These are phyloP conservation scores for Apiospora kogelbergensis DNA, from an alignment of 2,329 filamentous ascomycete species.

Conservation along the genomic window DNA sequence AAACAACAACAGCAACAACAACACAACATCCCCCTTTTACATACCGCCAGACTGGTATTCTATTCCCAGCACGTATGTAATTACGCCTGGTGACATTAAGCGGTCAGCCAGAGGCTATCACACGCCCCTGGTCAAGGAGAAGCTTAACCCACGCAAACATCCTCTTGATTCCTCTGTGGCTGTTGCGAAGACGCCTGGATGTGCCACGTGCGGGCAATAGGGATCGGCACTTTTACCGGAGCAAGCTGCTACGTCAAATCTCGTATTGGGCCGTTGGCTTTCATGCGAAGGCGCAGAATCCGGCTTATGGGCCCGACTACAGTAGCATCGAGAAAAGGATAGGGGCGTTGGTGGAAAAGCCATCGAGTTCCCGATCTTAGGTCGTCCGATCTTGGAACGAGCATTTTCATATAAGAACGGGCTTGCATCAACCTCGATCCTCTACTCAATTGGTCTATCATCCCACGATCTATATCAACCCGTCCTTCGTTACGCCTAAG, in stretches of 20 bases:
- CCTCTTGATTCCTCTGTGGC: not conserved
- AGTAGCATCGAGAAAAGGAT: not conserved
- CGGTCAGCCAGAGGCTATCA: not conserved
- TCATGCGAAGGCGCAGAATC: not conserved
- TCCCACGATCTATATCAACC: not conserved
- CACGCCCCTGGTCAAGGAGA: not conserved
- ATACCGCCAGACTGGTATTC: too few species aligned
- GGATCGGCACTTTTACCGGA: not conserved
- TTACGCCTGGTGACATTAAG: not conserved
- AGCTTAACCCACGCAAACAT: not conserved
- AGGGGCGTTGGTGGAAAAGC: not conserved
- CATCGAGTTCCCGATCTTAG: not conserved
- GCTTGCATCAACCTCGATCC: not conserved
- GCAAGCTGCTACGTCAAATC: not conserved
- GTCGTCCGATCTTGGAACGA: not conserved
- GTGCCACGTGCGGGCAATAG: not conserved
- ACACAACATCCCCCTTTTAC: not conserved
- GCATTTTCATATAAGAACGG: not conserved
- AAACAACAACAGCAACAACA: not conserved
- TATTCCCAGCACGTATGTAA: too few species aligned
- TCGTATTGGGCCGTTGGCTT: not conserved
- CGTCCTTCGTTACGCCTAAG: not conserved
- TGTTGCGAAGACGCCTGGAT: not conserved
- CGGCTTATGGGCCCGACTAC: not conserved
- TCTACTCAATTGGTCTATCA: not conserved